Base-by-base conservation (phyloP, 192 early-diverging fungal genomes). In the Backusella westeae region DNA sequence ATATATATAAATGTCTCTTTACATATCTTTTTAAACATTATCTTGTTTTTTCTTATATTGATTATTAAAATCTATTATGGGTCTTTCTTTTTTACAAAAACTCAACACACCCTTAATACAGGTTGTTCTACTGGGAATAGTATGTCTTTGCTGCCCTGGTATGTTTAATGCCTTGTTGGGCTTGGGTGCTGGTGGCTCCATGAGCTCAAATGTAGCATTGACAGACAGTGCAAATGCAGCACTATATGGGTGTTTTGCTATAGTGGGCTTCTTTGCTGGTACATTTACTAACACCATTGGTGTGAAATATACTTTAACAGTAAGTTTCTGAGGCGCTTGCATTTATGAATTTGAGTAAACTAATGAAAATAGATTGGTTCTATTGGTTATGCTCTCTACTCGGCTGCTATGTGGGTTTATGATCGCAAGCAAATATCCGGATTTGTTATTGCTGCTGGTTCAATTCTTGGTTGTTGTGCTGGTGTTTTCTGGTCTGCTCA, bases 111-210 rank as follows among this genome's bases (percentile, higher is more conserved):
- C 92, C 35, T 69, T 92, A 81, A 85, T 84, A 53, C 93, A 94
- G 79, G 89, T 94, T 68, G 81, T 91, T 76, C 82, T 93, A 36
- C 84, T 94, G 26, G 90, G 92, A 41, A 83, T 94, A 53, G 87
- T 94, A 12, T 92, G 90, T 76, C 91, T 94, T 77, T 88, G 89
- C 63, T 91, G 92, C 69, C 93, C 93, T 8, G 93, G 93, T 12
- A 93, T 93, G 91, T 93, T 93, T 74, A 93, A 93, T 65, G 90
- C 90, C 29, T 81, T 93, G 2, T 65, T 67, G 6, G 80, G 80
- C 6, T 41, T 81, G 38, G 80, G 80, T 74, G 80, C 80, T 34
- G 80, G 80, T 67, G 80, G 80, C 63, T 77, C 75, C 34, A 81
- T 81, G 67, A 74, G 68, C 56, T 74, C 80, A 21, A 74, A 81